Percentiles rank a stretch among this genome's conserved stretches.
Evolutionary conservation across 345 rosid species (phyloP).

Genomic region (Xanthoceras sorbifolium): DNA sequence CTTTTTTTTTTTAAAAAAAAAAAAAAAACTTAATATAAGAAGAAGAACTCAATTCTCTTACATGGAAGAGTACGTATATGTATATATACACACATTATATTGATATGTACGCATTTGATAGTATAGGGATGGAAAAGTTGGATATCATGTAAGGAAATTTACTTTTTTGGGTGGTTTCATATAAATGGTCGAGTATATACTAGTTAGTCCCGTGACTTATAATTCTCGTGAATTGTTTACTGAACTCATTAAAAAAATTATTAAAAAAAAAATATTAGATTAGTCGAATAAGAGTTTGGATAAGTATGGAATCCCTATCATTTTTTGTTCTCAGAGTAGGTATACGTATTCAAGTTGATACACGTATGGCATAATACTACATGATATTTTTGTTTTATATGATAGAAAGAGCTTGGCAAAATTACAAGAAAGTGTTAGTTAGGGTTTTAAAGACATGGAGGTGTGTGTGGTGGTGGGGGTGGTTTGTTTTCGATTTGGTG

Average conservation of each 20-base stretch:
- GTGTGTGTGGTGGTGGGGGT: background rate
- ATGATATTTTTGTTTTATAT: too few relatives aligned
- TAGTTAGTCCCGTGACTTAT: background rate
- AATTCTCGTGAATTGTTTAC: too few relatives aligned
- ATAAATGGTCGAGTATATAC: background rate
- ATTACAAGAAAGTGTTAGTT: background rate
- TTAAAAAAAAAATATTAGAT: too few relatives aligned
- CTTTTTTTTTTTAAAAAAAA: too few relatives aligned
- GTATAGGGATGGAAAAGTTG: background rate
- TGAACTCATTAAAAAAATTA: too few relatives aligned
- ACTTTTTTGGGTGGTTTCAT: background rate
- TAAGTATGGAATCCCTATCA: background rate
- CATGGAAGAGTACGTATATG: too few relatives aligned
- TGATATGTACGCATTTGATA: background rate
- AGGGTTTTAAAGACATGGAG: background rate
- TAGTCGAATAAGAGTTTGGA: background rate
- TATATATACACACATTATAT: too few relatives aligned
- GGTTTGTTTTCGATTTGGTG: background rate
- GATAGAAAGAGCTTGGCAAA: too few relatives aligned
- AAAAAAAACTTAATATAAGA: too few relatives aligned
- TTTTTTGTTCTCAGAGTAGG: background rate
- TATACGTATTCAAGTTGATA: too few relatives aligned
- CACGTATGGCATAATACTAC: too few relatives aligned
- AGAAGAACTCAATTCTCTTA: too few relatives aligned
- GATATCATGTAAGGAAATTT: background rate